These are phyloP conservation scores for Xylariaceae sp. DNA, from an alignment of 2,329 filamentous ascomycete species.

Conservation along the genomic window DNA sequence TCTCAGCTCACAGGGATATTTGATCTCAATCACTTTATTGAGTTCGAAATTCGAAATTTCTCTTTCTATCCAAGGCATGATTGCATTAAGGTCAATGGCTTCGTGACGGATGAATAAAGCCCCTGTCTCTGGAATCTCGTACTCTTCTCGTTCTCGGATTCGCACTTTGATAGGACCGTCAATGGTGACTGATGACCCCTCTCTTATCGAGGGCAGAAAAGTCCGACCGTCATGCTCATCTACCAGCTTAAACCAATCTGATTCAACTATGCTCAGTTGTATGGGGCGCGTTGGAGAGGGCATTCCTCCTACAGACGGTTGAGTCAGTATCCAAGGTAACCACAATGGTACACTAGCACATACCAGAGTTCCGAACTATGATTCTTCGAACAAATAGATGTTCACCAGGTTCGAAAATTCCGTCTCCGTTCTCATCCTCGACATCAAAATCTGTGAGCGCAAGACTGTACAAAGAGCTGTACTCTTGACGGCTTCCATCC, in stretches of 20 bases:
- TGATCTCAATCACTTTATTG: slow-evolving; percentile 12
- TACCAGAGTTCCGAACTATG: slow-evolving; percentile 14
- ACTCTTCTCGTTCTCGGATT: slow-evolving; percentile 15
- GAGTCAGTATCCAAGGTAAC: slow-evolving; percentile 3
- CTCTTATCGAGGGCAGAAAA: slow-evolving; percentile 15
- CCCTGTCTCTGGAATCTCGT: slow-evolving; percentile 15
- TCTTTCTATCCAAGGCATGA: slow-evolving; percentile 17
- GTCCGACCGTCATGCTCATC: neutral
- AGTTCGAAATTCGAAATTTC: slow-evolving; percentile 16
- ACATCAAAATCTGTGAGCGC: slow-evolving; percentile 13
- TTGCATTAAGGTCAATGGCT: slow-evolving; percentile 5
- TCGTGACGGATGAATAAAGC: neutral
- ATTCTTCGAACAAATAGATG: slow-evolving; percentile 19
- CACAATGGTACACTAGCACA: slow-evolving; percentile 7
- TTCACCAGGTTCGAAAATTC: slow-evolving; percentile 16
- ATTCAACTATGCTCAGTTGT: slow-evolving; percentile 11
- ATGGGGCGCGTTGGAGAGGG: slow-evolving; percentile 10
- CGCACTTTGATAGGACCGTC: slow-evolving; percentile 13
- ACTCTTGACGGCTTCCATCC: slow-evolving; percentile 16
- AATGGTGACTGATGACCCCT: slow-evolving; percentile 14
- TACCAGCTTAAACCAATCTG: slow-evolving; percentile 13
- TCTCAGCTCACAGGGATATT: slow-evolving; percentile 15
- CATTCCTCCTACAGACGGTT: slow-evolving; percentile 13
- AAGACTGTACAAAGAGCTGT: slow-evolving; percentile 16
- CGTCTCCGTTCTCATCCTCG: slow-evolving; percentile 19